phyloP scores from a whole-genome alignment of 345 rosid species.

The Microcos paniculata region DNA sequence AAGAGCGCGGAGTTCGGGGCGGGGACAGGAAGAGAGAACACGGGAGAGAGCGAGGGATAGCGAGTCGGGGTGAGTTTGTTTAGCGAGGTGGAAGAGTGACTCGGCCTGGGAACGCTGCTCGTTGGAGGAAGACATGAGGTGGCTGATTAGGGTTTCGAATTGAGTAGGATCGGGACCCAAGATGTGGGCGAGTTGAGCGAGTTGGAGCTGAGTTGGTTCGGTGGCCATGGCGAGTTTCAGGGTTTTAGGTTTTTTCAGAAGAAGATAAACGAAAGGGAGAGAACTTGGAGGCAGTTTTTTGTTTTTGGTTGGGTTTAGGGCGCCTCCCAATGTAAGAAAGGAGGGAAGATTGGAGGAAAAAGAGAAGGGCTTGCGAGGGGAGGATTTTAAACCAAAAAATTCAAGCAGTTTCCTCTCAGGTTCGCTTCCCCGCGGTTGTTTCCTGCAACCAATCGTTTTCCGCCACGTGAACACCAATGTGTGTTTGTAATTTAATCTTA shows the following conservation, averaged over 20 bases:
- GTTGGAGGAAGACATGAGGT: constrained; percentile 71
- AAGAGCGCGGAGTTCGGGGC: constrained; percentile 55
- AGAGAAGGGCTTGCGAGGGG: background rate
- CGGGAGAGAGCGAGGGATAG: constrained; percentile 54
- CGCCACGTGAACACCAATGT: background rate
- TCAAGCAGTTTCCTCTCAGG: background rate
- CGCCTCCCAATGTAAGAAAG: constrained; percentile 1
- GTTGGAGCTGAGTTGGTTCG: constrained; percentile 12
- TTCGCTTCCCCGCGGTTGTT: background rate
- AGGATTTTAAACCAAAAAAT: constrained; percentile 5
- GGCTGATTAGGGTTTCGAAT: constrained; percentile 61
- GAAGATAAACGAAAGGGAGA: background rate
- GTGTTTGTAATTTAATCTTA: too few species aligned
- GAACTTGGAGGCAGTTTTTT: background rate
- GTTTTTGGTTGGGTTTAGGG: background rate
- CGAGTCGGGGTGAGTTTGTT: constrained; percentile 55
- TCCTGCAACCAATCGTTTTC: background rate
- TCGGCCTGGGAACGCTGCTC: constrained; percentile 72
- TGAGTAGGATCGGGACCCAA: constrained; percentile 52
- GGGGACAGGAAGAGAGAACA: constrained; percentile 38
- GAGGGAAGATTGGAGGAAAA: background rate
- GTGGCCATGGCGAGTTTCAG: constrained; percentile 13
- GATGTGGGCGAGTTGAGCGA: constrained; percentile 31
- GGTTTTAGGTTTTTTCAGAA: background rate
- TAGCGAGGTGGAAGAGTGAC: constrained; percentile 54